Evolutionary conservation across 1,139 yeast species (phyloP), one percentile per base, ranked within the genome.

Genomic region (Magnusiomyces suaveolens): DNA sequence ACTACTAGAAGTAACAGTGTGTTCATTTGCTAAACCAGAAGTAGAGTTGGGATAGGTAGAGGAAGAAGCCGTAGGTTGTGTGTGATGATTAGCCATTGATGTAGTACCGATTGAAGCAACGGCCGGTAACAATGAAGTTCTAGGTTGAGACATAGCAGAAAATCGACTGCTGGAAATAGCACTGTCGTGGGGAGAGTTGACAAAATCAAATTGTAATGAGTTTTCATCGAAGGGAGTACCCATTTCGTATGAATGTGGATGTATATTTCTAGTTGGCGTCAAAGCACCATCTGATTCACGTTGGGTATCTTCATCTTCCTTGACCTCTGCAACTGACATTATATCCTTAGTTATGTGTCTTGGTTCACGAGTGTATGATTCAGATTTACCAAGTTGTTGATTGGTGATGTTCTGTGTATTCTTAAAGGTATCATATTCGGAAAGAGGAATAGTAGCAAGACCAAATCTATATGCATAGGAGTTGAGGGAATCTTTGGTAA

Each of bases 401-500:
- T 41, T 6, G 25, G 44, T 54, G 24, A 49, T 53, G 24, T 54
- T 49, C 32, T 53, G 55, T 56, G 50, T 43, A 38, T 46, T 59
- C 50, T 56, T 58, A 21, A 64, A 59, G 24, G 48, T 55, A 44
- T 66, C 61, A 55, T 65, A 62, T 46, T 71, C 75, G 8, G 63
- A 64, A 16, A 58, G 56, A 8, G 67, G 60, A 3, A 78, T 53
- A 2, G 74, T 68, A 2, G 71, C 71, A 66, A 74, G 68, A 1
- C 80, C 80, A 47, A 74, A 62, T 50, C 54, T 53, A 33, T 55
- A 57, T 0, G 66, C 66, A 26, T 56, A 57, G 14, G 49, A 47
- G 29, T 56, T 56, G 43, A 63, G 43, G 18, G 60, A 54, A 14
- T 59, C 62, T 62, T 56, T 50, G 8, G 46, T 50, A n/a, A 52